phyloP scores from a whole-genome alignment of 441 rosid species.

The Erodium texanum region DNA sequence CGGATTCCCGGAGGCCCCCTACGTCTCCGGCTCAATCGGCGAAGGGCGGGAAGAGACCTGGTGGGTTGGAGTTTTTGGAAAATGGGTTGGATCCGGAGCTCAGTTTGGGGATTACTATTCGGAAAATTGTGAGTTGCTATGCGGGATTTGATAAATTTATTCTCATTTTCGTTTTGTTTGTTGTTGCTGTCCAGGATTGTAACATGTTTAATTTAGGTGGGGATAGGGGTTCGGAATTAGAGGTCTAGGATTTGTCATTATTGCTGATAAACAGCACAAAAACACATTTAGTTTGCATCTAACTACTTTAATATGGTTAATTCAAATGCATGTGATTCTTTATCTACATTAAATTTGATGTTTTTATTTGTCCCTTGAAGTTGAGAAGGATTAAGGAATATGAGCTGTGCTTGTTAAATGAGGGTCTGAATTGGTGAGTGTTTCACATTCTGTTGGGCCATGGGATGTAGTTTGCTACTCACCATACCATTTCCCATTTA shows the following conservation, averaged over 20 bases:
- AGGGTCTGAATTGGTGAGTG: background rate
- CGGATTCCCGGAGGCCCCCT: background rate
- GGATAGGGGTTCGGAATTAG: too few relatives aligned
- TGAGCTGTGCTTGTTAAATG: background rate
- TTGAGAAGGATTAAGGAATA: background rate
- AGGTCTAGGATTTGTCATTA: too few relatives aligned
- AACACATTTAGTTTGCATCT: too few relatives aligned
- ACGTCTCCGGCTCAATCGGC: conserved; percentile 1
- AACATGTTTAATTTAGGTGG: background rate
- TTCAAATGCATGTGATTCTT: background rate
- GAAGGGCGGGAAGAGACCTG: conserved; percentile 31
- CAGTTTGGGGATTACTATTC: conserved; percentile 45
- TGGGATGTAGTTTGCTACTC: too few relatives aligned
- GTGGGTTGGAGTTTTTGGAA: conserved; percentile 42
- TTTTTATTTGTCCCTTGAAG: background rate
- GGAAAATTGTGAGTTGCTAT: conserved; percentile 60
- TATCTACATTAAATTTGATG: background rate
- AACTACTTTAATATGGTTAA: background rate
- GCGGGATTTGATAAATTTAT: background rate
- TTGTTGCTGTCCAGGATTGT: background rate
- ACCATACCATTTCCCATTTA: background rate
- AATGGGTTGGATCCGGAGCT: conserved; percentile 62
- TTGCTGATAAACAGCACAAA: background rate
- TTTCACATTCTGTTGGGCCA: background rate
- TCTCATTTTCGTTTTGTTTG: background rate